Evolutionary conservation across 164 flowering plant genomes (phyloP), one percentile per base, ranked within the genome.

Genomic region (Houttuynia cordata): DNA sequence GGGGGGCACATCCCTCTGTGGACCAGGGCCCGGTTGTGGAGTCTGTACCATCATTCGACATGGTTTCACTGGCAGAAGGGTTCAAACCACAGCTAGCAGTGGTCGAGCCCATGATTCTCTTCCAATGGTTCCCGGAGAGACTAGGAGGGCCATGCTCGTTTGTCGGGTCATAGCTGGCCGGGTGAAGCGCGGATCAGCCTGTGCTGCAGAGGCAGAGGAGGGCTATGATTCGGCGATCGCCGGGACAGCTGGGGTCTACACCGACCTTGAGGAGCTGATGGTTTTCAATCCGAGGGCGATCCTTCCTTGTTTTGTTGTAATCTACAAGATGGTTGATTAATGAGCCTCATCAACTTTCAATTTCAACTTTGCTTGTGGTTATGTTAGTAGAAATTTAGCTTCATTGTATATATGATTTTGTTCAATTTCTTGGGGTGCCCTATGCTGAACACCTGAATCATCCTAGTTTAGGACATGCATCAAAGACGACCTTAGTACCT

Each of bases 91-190:
- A 5, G 97, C 97, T 0, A 83, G 94, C 57, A 87, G 96, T 63
- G 97, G 99, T 0, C 67, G 86, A 70, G 97, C 99, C 61, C 96
- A 91, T 66, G 97, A 87, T 53, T 64, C 75, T 4, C 59, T 84
- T 24, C 56, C 20, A 20, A 42, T 61, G 47, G 74, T 54, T 0
- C 34, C 74, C 15, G 34, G 63, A 21, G 88, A 65, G 12, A 77
- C 74, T 18, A 71, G 87, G 20, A 71, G 87, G 67, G 97, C 94
- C 1, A 88, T 91, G 94, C 70, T 91, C 25, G 97, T 91, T 49
- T 91, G 97, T 64, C 85, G 97, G 15, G 97, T 91, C 49, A 84
- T 91, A 19, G 97, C 97, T 0, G 97, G 97, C 8, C 69, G 85
- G 41, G 88, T 91, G 64, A 76, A 58, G 76, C 77, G 79, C 0